phyloP scores from a whole-genome alignment of 2,329 filamentous ascomycete genomes.

The Bipolaris victoriae region DNA sequence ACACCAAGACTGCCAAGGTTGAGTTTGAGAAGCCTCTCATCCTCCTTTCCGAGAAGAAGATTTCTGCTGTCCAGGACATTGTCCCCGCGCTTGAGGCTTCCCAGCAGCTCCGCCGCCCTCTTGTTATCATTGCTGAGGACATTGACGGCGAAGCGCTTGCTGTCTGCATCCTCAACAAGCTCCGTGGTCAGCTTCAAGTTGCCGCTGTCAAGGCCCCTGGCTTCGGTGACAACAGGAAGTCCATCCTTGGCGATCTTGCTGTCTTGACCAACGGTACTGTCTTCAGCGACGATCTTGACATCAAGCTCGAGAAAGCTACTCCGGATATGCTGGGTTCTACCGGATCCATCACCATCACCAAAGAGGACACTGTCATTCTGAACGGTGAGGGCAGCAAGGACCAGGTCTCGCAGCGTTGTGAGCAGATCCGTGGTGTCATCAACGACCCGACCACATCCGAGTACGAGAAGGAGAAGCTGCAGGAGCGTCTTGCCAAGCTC shows the following conservation, averaged over 20 bases:
- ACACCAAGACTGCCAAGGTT: constrained; percentile 97
- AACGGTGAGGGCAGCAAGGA: constrained; percentile 98
- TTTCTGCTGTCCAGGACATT: constrained; percentile 98
- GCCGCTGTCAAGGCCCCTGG: constrained; percentile 98
- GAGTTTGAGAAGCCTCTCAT: constrained; percentile 99
- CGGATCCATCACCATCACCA: constrained; percentile 98
- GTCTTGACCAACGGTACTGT: constrained; percentile 96
- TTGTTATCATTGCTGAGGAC: constrained; percentile 98
- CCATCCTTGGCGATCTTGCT: constrained; percentile 94
- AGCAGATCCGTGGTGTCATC: constrained; percentile 99
- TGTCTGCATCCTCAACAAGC: constrained; percentile 99
- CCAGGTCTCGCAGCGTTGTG: constrained; percentile 88
- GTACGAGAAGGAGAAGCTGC: constrained; percentile 99
- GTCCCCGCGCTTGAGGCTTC: constrained; percentile 97
- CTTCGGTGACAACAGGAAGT: constrained; percentile 99
- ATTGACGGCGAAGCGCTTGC: constrained; percentile 98
- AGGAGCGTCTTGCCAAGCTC: constrained; percentile 99
- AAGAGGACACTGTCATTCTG: constrained; percentile 98
- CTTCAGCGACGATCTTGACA: constrained; percentile 97
- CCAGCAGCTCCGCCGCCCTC: constrained; percentile 90
- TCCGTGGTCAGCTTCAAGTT: constrained; percentile 98
- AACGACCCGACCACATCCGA: constrained; percentile 91
- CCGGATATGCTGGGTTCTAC: constrained; percentile 95
- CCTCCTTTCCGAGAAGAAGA: constrained; percentile 99
- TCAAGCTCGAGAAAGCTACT: constrained; percentile 99